Percentiles rank a stretch among this genome's conserved stretches.
phyloP scores from a whole-genome alignment of 1,139 yeast species.

The Geotrichum restrictum region DNA sequence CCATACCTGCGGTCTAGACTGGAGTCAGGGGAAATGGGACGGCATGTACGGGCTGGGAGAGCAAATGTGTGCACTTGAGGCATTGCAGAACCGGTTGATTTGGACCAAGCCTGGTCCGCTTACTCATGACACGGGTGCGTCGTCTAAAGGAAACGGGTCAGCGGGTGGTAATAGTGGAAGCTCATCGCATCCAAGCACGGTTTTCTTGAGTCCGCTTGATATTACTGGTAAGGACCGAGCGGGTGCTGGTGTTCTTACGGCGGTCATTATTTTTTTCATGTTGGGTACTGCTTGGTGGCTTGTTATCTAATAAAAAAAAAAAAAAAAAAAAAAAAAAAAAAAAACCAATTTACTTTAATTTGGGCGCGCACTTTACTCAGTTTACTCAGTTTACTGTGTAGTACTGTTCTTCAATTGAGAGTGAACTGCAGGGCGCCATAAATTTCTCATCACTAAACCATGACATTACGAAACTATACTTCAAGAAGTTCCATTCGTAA shows the following conservation, averaged over 20 bases:
- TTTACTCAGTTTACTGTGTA: too few species aligned
- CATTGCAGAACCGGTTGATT: constrained; percentile 53
- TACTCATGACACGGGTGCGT: constrained; percentile 46
- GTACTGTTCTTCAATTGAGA: too few species aligned
- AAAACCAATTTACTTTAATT: too few species aligned
- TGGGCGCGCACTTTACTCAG: too few species aligned
- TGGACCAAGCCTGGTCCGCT: constrained; percentile 43
- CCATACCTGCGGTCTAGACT: constrained; percentile 82
- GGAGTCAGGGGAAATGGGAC: constrained; percentile 71
- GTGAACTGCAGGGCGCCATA: too few species aligned
- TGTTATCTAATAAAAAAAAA: constrained; percentile 41
- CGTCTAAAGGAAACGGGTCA: constrained; percentile 39
- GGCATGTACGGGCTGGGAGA: constrained; percentile 82
- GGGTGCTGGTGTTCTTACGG: constrained; percentile 84
- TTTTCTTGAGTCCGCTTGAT: neutral
- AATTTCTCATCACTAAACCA: too few species aligned
- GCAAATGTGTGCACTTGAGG: constrained; percentile 84
- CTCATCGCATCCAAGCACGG: constrained; percentile 12
- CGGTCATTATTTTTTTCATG: constrained; percentile 59
- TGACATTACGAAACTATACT: too few species aligned
- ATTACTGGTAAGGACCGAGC: constrained; percentile 58
- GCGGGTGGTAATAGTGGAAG: constrained; percentile 32
- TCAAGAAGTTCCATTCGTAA: too few species aligned
- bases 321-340: too few species aligned
- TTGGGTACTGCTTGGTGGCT: constrained; percentile 73